Percentiles rank a stretch among this genome's conserved stretches.
Conservation (phyloP, 768 basidiomycete genomes). For the Lactarius vividus region DNA sequence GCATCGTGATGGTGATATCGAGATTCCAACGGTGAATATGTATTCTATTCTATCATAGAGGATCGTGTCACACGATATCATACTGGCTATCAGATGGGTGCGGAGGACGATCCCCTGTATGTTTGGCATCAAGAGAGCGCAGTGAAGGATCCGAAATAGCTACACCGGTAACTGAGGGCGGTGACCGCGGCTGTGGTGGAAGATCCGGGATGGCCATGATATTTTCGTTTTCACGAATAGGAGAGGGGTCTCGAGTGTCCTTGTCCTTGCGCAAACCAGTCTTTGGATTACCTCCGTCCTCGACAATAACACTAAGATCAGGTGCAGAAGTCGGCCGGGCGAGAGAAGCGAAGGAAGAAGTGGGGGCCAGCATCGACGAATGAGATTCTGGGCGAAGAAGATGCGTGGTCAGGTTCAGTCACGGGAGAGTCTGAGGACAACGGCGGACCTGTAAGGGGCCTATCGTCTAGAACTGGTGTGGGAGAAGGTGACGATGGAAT, state of each 20-base stretch:
- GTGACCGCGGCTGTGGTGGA: not conserved
- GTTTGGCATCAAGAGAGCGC: not conserved
- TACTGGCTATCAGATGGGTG: not conserved
- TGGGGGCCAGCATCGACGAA: not conserved
- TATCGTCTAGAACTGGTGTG: not conserved
- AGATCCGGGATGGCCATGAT: not conserved
- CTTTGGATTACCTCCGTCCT: not conserved
- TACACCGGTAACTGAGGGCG: not conserved
- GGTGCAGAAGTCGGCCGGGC: not conserved
- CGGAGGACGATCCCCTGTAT: not conserved
- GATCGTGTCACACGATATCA: not conserved
- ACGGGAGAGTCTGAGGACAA: not conserved
- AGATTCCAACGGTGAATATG: not conserved
- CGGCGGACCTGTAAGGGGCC: not conserved
- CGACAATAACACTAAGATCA: not conserved
- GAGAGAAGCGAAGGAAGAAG: not conserved
- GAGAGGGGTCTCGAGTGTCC: not conserved
- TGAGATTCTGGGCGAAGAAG: not conserved
- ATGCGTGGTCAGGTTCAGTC: not conserved
- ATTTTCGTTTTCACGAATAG: not conserved
- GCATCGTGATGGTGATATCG: not conserved
- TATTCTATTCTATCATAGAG: not conserved
- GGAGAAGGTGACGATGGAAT: not conserved
- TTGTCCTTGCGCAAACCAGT: not conserved
- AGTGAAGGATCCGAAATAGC: not conserved